Evolutionary conservation across 768 basidiomycete genomes (phyloP).

Genomic region (Neoboletus magnificus): DNA sequence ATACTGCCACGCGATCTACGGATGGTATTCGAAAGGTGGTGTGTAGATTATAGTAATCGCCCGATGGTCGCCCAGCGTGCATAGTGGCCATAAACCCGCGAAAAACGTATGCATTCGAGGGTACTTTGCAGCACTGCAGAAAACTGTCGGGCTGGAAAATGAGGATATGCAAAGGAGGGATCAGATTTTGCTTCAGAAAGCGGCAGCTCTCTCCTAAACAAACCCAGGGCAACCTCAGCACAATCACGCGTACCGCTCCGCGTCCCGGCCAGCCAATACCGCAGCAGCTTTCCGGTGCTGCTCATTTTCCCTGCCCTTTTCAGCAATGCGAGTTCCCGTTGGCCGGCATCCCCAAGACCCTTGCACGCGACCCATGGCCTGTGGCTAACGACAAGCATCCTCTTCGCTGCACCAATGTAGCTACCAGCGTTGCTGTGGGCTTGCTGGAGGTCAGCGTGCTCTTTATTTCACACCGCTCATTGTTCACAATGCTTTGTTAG

Average conservation of each 20-base stretch:
- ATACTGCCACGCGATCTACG: no score
- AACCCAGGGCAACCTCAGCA: slow-evolving; percentile 84
- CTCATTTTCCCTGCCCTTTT: slow-evolving; percentile 88
- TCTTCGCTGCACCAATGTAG: slow-evolving; percentile 92
- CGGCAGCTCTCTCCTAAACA: no score
- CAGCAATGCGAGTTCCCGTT: slow-evolving; percentile 95
- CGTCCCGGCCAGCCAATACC: slow-evolving; percentile 83
- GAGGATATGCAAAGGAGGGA: no score
- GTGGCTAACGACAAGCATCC: slow-evolving; percentile 93
- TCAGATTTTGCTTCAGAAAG: no score
- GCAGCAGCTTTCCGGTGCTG: slow-evolving; percentile 76
- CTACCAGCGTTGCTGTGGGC: slow-evolving; percentile 89
- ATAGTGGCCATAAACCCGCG: no score
- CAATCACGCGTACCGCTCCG: slow-evolving; percentile 77
- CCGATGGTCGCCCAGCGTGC: no score
- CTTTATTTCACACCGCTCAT: neutral
- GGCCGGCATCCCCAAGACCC: slow-evolving; percentile 84
- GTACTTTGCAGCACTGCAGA: no score
- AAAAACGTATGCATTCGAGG: no score
- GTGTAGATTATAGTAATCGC: no score
- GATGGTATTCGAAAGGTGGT: no score
- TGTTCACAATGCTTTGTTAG: slow-evolving; percentile 25
- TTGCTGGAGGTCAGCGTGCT: slow-evolving; percentile 66
- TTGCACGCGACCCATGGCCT: slow-evolving; percentile 94
- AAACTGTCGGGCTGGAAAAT: no score